Percentiles rank a stretch among this genome's conserved stretches.
These are phyloP conservation scores for Vicia faba DNA, from an alignment of 306 rosid genomes.

Conservation along the genomic window DNA sequence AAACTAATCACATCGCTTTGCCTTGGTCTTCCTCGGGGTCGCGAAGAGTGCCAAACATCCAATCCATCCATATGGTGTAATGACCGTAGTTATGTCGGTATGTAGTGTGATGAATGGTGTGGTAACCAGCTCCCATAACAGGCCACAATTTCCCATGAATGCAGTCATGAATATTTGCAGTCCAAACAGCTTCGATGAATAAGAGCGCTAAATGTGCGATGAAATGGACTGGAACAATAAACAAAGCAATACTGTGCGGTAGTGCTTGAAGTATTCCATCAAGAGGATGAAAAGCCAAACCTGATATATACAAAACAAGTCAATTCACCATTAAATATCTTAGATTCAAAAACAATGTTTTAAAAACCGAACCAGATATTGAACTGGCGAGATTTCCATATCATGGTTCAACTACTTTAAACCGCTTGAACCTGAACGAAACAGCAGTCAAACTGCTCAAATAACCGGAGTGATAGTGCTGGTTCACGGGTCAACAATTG, in stretches of 20 bases:
- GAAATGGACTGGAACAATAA: slow-evolving; percentile 75
- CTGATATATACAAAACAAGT: slow-evolving; percentile 49
- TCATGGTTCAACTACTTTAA: background rate
- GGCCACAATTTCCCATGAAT: slow-evolving; percentile 86
- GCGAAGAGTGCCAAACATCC: slow-evolving; percentile 92
- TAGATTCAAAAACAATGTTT: background rate
- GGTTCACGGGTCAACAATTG: background rate
- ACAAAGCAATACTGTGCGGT: slow-evolving; percentile 66
- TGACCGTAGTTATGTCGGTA: slow-evolving; percentile 94
- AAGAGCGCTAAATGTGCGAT: slow-evolving; percentile 64
- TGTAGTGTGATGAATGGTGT: slow-evolving; percentile 93
- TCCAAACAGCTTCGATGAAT: slow-evolving; percentile 80
- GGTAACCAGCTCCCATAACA: slow-evolving; percentile 96
- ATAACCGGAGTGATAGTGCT: background rate
- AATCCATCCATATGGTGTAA: slow-evolving; percentile 90
- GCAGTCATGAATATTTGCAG: slow-evolving; percentile 91
- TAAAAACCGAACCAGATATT: background rate
- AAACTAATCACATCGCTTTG: slow-evolving; percentile 48
- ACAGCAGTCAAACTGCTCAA: background rate
- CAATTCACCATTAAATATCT: background rate
- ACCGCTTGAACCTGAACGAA: background rate
- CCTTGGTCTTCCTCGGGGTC: slow-evolving; percentile 61
- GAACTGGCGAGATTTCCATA: background rate
- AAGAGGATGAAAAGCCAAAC: slow-evolving; percentile 93
- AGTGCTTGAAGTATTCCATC: slow-evolving; percentile 94